phyloP scores from a whole-genome alignment of 2,329 filamentous ascomycete genomes.

The Alternaria alternata region DNA sequence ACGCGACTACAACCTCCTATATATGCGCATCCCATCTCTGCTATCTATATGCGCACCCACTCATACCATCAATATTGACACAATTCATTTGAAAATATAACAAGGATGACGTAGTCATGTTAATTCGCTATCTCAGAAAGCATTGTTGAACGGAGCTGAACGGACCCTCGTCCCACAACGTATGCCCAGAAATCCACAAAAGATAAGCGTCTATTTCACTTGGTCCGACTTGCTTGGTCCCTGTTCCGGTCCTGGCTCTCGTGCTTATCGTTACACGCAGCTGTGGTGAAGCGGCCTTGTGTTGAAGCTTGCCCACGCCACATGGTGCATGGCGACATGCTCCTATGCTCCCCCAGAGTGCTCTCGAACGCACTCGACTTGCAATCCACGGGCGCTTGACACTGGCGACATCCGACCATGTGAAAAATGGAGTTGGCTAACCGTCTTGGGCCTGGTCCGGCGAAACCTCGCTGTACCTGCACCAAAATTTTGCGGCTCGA shows the following conservation, averaged over 20 bases:
- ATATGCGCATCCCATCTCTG: conserved; percentile 4
- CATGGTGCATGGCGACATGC: background rate
- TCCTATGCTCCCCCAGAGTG: conserved; percentile 2
- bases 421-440: conserved; percentile 4
- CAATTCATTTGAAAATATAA: background rate
- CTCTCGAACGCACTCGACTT: conserved; percentile 11
- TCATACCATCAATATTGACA: conserved; percentile 4
- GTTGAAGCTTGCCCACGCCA: conserved; percentile 7
- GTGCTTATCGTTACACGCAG: conserved; percentile 3
- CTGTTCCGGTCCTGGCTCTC: conserved; percentile 3
- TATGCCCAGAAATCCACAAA: conserved; percentile 13
- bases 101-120: conserved; percentile 5
- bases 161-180: conserved; percentile 12
- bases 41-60: conserved; percentile 3
- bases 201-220: conserved; percentile 16
- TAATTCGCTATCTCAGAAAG: conserved; percentile 6
- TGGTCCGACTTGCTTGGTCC: conserved; percentile 9
- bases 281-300: conserved; percentile 2
- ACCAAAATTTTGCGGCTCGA: conserved; percentile 9
- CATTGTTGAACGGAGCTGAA: conserved; percentile 10
- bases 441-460: conserved; percentile 4
- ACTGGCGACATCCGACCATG: conserved; percentile 8
- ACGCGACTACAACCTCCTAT: background rate
- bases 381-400: conserved; percentile 1
- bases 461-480: conserved; percentile 12